A percentile compares a stretch with the other conserved stretches of the same genome.
Conservation (phyloP, 306 rosid genomes). For the Cajanus cajan region DNA sequence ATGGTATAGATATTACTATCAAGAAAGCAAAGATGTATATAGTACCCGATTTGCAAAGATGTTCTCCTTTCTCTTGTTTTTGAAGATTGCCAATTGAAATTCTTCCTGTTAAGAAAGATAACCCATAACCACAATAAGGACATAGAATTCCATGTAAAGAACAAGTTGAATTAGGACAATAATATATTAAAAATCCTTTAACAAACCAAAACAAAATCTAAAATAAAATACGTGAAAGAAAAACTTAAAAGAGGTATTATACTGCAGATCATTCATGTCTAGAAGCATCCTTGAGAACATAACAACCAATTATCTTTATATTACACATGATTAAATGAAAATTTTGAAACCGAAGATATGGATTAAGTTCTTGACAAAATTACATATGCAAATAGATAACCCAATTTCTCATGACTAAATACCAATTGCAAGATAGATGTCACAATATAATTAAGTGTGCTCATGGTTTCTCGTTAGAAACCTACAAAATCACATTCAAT, state of each 20-base stretch:
- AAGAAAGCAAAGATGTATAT: conserved; percentile 16
- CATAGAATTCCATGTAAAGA: not conserved
- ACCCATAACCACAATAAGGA: conserved; percentile 16
- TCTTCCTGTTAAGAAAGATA: conserved; percentile 76
- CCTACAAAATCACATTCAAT: too few species aligned
- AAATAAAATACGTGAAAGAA: not conserved
- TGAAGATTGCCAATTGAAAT: conserved; percentile 93
- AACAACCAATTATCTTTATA: not conserved
- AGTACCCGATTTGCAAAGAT: conserved; percentile 92
- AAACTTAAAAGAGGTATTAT: not conserved
- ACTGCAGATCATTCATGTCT: not conserved
- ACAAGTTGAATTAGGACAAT: not conserved
- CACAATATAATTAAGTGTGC: not conserved
- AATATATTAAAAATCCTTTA: not conserved
- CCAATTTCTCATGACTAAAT: not conserved
- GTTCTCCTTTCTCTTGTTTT: conserved; percentile 83
- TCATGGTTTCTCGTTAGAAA: too few species aligned
- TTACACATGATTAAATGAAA: not conserved
- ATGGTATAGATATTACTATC: not conserved
- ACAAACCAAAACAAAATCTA: not conserved
- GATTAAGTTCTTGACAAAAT: not conserved
- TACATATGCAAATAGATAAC: not conserved
- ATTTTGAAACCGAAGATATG: not conserved
- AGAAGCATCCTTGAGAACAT: conserved; percentile 1
- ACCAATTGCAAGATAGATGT: not conserved